Evolutionary conservation across 2,329 filamentous ascomycete species (phyloP), one percentile per base, ranked within the genome.

Genomic region (Aspergillus spinulosporus): DNA sequence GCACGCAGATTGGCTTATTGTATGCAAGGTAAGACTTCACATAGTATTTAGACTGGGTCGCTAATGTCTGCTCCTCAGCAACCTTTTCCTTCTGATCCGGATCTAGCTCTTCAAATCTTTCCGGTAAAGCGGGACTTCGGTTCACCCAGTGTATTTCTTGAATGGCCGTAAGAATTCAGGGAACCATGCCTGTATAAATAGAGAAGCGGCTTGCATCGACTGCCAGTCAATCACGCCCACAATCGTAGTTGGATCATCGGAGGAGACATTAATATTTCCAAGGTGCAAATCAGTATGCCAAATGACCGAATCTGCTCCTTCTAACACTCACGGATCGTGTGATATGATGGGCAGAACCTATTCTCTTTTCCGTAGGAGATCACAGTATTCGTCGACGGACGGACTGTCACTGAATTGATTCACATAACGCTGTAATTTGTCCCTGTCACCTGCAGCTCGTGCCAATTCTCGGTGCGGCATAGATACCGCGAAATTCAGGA

Each of bases 141-240:
- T 15, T 5, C 64, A 63, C 1, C 45, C 15, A 7, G 9, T 60
- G 56, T 66, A 68, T 11, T 50, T 31, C 12, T 63, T 62, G 2
- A 63, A 61, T 28, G 59, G 59, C 15, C 34, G 45, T 2, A 66
- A 53, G 28, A 68, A 68, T 1, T 60, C 56, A 0, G 64, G 62
- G 26, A 67, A 66, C 7, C 15, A 58, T 40, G 60, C 55, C 29
- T 68, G 66, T 32, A 65, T 39, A 32, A 69, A 65, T 31, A 64
- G 26, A 43, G 68, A 68, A 15, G 50, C 48, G 28, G 60, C 21
- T 14, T 58, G 54, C 29, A 60, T 11, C 37, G 63, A 67, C 34
- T 67, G 62, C 66, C 64, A 69, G 44, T 68, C 64, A 32, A 69
- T 68, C 12, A 68, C 61, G 11, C 62, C 61, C 54, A 62, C 49